Evolutionary conservation across 352 stramenopile species (phyloP), one percentile per base, ranked within the genome.

Genomic region (Phytophthora palmivora): DNA sequence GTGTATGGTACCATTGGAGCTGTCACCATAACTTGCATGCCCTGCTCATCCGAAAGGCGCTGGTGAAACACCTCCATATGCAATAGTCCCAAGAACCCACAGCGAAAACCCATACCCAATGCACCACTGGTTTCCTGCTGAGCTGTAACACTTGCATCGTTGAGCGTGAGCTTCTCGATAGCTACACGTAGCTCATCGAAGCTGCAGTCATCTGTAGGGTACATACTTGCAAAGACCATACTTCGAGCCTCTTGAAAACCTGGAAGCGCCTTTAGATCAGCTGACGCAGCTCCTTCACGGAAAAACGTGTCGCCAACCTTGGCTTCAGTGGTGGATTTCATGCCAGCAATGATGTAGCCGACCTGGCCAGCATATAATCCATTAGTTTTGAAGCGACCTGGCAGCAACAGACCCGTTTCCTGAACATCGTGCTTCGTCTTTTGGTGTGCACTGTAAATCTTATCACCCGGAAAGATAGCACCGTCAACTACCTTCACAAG

Each of bases 141-240:
- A 45, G 97, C 96, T 3, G 84, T 91, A 16, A 99, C 87, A 45
- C 96, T 98, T 3, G 96, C 95, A 72, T 99, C 98, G 63, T 99
- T 99, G 0, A 99, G 73, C 38, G 93, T 95, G 4, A 99, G 87
- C 60, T 97, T 92, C 53, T 98, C 94, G 14, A 99, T 96, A 6
- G 97, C 96, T 1, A 88, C 84, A n/a, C 90, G 88, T 45, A 99
- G 70, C 43, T 98, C 97, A 50, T 99, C 97, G 68, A 99, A 99
- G 33, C 83, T 96, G 53, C 91, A 96, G 48, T 96, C 89, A 44
- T 99, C 96, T 9, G 97, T 95, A 4, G 98, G 97, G 80, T 99
- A 99, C 65, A 99, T 97, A 59, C 89, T 98, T 6, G 97, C 97
- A 80, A 98, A 99, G n/a, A 99, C 97, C 97, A 99, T 99, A 21